Percentiles rank a stretch among this genome's conserved stretches.
These are phyloP conservation scores for Penstemon davidsonii DNA, from an alignment of 257 asterid genomes.

Conservation along the genomic window DNA sequence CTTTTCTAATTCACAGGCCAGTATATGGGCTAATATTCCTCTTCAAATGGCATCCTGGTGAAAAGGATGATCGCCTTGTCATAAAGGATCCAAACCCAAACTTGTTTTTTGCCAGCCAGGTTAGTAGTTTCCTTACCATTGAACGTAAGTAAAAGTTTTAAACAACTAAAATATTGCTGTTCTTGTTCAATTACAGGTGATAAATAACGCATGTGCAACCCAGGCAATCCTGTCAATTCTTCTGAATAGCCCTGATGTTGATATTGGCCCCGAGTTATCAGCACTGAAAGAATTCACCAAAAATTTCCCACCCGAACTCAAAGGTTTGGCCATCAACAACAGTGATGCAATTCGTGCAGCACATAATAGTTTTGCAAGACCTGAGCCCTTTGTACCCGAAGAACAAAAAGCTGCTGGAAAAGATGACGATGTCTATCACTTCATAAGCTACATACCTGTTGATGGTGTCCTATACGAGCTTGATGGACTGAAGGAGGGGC, in stretches of 20 bases:
- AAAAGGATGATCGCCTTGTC: slow-evolving; percentile 85
- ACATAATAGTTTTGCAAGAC: slow-evolving; percentile 96
- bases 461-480: slow-evolving; percentile 95
- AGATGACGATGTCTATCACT: slow-evolving; percentile 95
- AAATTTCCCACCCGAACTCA: slow-evolving; percentile 89
- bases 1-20: slow-evolving; percentile 57
- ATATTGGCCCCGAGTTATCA: slow-evolving; percentile 81
- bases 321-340: slow-evolving; percentile 92
- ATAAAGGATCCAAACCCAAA: slow-evolving; percentile 90
- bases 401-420: slow-evolving; percentile 83
- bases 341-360: slow-evolving; percentile 93
- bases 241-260: slow-evolving; percentile 81
- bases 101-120: slow-evolving; percentile 98
- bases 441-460: slow-evolving; percentile 90
- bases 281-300: slow-evolving; percentile 84
- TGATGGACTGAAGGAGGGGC: slow-evolving; percentile 97
- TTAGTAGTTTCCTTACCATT: slow-evolving; percentile 25
- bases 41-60: slow-evolving; percentile 98
- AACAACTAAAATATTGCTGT: neutral
- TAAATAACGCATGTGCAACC: slow-evolving; percentile 98
- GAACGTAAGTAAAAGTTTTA: too few species aligned
- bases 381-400: slow-evolving; percentile 91
- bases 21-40: slow-evolving; percentile 90
- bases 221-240: slow-evolving; percentile 95
- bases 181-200: slow-evolving; percentile 53